A percentile compares a stretch with the other conserved stretches of the same genome.
These are phyloP conservation scores for Daphne laureola DNA, from an alignment of 441 rosid genomes.

Conservation along the genomic window DNA sequence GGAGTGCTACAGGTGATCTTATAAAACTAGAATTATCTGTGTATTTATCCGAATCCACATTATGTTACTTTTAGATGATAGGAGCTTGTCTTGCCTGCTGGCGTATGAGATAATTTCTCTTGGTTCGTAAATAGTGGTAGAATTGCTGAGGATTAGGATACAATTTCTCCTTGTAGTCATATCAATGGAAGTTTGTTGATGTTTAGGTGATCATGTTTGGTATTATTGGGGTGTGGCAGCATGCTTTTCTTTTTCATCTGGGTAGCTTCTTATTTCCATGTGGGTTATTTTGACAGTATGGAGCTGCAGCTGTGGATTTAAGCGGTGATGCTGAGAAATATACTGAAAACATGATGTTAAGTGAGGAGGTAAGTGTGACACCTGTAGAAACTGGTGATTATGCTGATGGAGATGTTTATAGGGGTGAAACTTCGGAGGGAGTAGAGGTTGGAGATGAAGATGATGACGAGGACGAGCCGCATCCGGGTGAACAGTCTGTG, in stretches of 20 bases:
- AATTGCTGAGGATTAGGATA: too few species aligned
- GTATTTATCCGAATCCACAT: neutral
- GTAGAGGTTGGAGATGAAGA: slow-evolving; percentile 18
- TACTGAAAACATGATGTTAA: slow-evolving; percentile 35
- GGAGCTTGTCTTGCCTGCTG: too few species aligned
- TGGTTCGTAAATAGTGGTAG: neutral
- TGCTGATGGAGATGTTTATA: slow-evolving; percentile 26
- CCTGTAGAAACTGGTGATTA: slow-evolving; percentile 31
- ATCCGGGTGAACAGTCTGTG: slow-evolving; percentile 75
- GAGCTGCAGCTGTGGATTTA: slow-evolving; percentile 23
- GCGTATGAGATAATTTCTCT: too few species aligned
- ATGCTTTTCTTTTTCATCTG: neutral
- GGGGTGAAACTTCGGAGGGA: slow-evolving; percentile 28
- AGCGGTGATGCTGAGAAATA: slow-evolving; percentile 38
- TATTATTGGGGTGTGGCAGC: too few species aligned
- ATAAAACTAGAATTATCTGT: slow-evolving; percentile 5
- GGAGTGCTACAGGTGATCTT: slow-evolving; percentile 42
- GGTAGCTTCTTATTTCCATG: slow-evolving; percentile 3
- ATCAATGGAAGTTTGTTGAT: too few species aligned
- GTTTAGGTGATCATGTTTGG: too few species aligned
- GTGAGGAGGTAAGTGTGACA: slow-evolving; percentile 80
- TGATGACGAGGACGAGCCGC: slow-evolving; percentile 52
- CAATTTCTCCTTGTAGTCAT: too few species aligned
- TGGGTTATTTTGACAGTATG: slow-evolving; percentile 30
- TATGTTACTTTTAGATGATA: neutral